Base-by-base conservation (phyloP, 495 filamentous ascomycete genomes). In the Neurospora sp. region DNA sequence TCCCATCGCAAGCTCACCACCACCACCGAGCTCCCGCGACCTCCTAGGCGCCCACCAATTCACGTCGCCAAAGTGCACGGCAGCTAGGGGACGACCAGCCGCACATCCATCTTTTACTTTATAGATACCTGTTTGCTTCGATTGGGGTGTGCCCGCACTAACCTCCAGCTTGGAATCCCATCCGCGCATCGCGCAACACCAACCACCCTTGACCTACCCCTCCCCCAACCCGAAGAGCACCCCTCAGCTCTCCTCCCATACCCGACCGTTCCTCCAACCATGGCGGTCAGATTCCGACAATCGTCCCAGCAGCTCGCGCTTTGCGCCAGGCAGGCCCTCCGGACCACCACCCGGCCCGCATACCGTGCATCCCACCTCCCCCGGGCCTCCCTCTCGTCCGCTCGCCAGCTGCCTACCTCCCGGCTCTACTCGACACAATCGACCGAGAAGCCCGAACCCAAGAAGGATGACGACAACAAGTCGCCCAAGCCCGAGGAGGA, bases 271-370 rank as follows among this genome's bases (percentile, higher is more conserved):
- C n/a, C 71, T 35, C 69, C 44, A 48, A 42, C 71, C 69, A 74
- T 72, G 71, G 48, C 73, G 39, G 72, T 72, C 61, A 77, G 80
- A 74, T 77, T 81, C 65, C 77, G 80, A 42, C 72, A 77, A 22
- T 76, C 78, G 22, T 73, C 77, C 39, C 75, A 74, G 73, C 78
- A 77, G 73, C 75, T 80, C 71, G 78, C 75, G 72, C 76, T 71
- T 42, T 73, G 74, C 73, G 76, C 77, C 11, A 72, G 75, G 69
- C 44, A 73, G 69, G 74, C 77, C 14, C 69, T 80, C 31, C 69
- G 73, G 44, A 72, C 78, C n/a, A 69, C 73, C 53, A 68, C 78
- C 31, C 69, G 74, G 3, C 77, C 76, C 27, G 70, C 73, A 41
- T 69, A 70, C 65, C 71, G 41, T 35, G 70, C 68, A 38, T 71